Conservation (phyloP, 73 alveolate genomes). For the Paramecium octaurelia region DNA sequence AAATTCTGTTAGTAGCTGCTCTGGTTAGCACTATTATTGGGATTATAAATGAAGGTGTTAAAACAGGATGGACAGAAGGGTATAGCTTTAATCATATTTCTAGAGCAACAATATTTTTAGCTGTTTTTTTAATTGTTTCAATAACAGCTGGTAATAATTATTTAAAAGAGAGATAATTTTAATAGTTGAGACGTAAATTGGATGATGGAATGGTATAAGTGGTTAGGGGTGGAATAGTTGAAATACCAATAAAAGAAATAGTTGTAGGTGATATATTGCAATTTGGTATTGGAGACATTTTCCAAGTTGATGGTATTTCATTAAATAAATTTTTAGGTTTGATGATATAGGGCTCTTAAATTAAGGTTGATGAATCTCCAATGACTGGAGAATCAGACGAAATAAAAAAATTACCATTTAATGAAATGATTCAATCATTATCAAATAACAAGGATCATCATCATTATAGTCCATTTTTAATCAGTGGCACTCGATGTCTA, state of each 20-base stretch:
- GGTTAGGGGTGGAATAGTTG: constrained; percentile 76
- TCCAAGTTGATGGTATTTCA: constrained; percentile 88
- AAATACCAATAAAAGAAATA: constrained; percentile 72
- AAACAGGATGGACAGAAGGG: constrained; percentile 96
- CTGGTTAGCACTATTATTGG: constrained; percentile 90
- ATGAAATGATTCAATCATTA: neutral
- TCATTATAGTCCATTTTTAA: constrained; percentile 65
- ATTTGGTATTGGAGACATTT: constrained; percentile 83
- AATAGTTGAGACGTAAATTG: constrained; percentile 75
- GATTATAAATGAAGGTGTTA: constrained; percentile 79
- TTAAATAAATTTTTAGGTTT: constrained; percentile 44
- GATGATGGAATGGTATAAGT: constrained; percentile 74
- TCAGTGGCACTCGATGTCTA: constrained; percentile 79
- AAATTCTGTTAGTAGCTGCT: constrained; percentile 92
- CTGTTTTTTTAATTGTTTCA: constrained; percentile 86
- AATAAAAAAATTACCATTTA: constrained; percentile 69
- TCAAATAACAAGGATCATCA: neutral
- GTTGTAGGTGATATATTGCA: constrained; percentile 89
- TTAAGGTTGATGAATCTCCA: constrained; percentile 85
- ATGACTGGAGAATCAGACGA: constrained; percentile 92
- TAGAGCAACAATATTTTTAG: constrained; percentile 91
- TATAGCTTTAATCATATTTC: neutral
- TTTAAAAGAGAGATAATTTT: constrained; percentile 84
- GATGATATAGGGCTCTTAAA: constrained; percentile 63
- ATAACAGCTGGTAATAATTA: constrained; percentile 92